Evolutionary conservation across 2,329 filamentous ascomycete species (phyloP), one percentile per base, ranked within the genome.

Genomic region (Fusarium marasasianum): DNA sequence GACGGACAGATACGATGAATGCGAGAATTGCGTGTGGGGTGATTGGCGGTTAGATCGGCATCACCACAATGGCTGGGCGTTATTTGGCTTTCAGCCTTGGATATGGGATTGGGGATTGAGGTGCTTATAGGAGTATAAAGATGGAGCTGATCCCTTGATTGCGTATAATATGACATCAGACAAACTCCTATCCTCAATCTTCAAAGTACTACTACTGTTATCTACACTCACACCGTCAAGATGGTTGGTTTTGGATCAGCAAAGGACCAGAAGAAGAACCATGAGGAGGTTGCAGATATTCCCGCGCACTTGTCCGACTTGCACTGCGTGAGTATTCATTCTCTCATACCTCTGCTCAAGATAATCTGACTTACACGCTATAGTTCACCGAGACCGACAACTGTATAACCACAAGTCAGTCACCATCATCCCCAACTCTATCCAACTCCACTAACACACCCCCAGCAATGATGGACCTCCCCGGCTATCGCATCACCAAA

Each of bases 381-480:
- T n/a, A 57, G 75, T 72, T 89, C 80, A 87, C 88, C 44, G 90
- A 91, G 77, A 91, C 90, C 13, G 85, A 88, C 54, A 89, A 89
- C 43, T 84, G 91, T 62, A 87, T 91, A 72, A 91, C 88, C 2
- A 87, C 88, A 0, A 91, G 83, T 82, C 68, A 44, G 79, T 66
- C 14, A 35, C 20, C 37, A n/a, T 43, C 31, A 20, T 37, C 35
- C 18, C 12, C n/a, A 38, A n/a, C 17, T 24, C 31, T 13, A 17
- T 12, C 29, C 33, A 31, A 38, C 41, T 41, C 58, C n/a, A 65
- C 57, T 60, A 24, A 63, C 26, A 41, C 43, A 15, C 17, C 9
- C 9, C 50, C 33, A 84, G 82, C 90, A 60, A 91, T 91, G 89
- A 89, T 88, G 80, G 89, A 91, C 76, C 81, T 91, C 29, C 89